A percentile compares a stretch with the other conserved stretches of the same genome.
These are phyloP conservation scores for Onygenales sp. DNA, from an alignment of 2,329 filamentous ascomycete genomes.

Conservation along the genomic window DNA sequence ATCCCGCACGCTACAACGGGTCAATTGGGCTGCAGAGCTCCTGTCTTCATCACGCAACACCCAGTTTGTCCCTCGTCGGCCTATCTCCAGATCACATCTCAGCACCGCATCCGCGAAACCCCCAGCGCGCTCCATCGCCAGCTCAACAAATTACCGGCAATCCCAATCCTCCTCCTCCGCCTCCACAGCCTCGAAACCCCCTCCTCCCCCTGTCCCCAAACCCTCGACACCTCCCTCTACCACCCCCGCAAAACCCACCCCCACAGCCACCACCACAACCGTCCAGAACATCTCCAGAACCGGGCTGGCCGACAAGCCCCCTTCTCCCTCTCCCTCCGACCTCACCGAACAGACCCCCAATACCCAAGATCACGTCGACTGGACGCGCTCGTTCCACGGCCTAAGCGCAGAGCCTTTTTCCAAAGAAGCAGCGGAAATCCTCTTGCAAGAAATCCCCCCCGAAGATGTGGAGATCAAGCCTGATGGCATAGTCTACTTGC, in stretches of 20 bases:
- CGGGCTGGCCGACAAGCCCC: constrained; percentile 26
- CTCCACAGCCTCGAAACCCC: not conserved
- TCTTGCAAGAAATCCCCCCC: constrained; percentile 57
- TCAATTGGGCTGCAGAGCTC: constrained; percentile 6
- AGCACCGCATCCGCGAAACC: not conserved
- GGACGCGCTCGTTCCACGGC: constrained; percentile 75
- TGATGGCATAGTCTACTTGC: constrained; percentile 90
- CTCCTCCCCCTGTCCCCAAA: constrained; percentile 8
- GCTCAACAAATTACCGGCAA: constrained; percentile 10
- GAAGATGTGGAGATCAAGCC: constrained; percentile 94
- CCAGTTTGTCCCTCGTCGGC: constrained; percentile 14
- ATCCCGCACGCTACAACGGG: not conserved
- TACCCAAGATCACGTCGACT: constrained; percentile 53
- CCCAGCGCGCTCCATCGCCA: constrained; percentile 6
- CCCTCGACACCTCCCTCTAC: constrained; percentile 9
- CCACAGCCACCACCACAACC: constrained; percentile 19
- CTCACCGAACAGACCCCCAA: constrained; percentile 3
- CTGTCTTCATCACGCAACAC: constrained; percentile 2
- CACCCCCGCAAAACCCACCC: constrained; percentile 11
- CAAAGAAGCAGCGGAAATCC: constrained; percentile 56
- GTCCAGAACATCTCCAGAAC: constrained; percentile 30
- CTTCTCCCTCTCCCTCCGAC: constrained; percentile 15
- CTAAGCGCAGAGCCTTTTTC: constrained; percentile 63
- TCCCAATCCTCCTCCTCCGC: constrained; percentile 2
- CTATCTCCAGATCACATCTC: constrained; percentile 9